These are phyloP conservation scores for Boletus mariae DNA, from an alignment of 1,284 basidiomycete species.

Conservation along the genomic window DNA sequence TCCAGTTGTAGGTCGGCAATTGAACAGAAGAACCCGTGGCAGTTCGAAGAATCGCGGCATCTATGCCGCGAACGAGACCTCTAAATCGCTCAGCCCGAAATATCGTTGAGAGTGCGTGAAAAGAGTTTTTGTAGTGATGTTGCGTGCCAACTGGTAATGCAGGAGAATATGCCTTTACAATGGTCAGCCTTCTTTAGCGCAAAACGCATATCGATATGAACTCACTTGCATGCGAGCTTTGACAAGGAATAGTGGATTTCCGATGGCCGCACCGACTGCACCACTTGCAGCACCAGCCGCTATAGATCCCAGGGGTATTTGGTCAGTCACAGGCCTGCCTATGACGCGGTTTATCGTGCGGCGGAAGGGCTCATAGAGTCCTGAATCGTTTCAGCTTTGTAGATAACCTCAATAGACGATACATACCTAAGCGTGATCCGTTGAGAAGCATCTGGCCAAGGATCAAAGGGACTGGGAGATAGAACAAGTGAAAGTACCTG, in stretches of 20 bases:
- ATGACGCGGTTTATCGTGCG: slow-evolving; percentile 65
- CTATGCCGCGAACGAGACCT: slow-evolving; percentile 87
- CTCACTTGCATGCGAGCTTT: slow-evolving; percentile 95
- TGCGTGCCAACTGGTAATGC: slow-evolving; percentile 92
- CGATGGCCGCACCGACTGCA: slow-evolving; percentile 84
- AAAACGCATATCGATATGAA: slow-evolving; percentile 2
- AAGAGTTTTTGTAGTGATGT: slow-evolving; percentile 83
- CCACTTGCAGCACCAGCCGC: slow-evolving; percentile 87
- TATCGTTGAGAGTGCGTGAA: slow-evolving; percentile 81
- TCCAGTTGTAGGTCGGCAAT: slow-evolving; percentile 93
- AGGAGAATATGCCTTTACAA: slow-evolving; percentile 81
- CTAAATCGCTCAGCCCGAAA: slow-evolving; percentile 72
- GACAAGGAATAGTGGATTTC: slow-evolving; percentile 93
- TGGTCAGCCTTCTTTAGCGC: background rate
- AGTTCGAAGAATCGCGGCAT: slow-evolving; percentile 90
- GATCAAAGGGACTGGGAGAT: slow-evolving; percentile 6
- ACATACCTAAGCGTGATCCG: slow-evolving; percentile 83
- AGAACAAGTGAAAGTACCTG: slow-evolving; percentile 33
- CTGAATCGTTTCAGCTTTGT: slow-evolving; percentile 38
- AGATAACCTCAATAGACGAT: background rate
- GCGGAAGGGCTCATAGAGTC: slow-evolving; percentile 95
- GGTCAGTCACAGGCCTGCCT: slow-evolving; percentile 62
- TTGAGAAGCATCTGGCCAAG: slow-evolving; percentile 78
- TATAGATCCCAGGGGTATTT: slow-evolving; percentile 72
- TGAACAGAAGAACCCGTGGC: slow-evolving; percentile 94